A percentile compares a stretch with the other conserved stretches of the same genome.
These are phyloP conservation scores for Effrenium voratum DNA, from an alignment of 73 alveolate species.

Conservation along the genomic window DNA sequence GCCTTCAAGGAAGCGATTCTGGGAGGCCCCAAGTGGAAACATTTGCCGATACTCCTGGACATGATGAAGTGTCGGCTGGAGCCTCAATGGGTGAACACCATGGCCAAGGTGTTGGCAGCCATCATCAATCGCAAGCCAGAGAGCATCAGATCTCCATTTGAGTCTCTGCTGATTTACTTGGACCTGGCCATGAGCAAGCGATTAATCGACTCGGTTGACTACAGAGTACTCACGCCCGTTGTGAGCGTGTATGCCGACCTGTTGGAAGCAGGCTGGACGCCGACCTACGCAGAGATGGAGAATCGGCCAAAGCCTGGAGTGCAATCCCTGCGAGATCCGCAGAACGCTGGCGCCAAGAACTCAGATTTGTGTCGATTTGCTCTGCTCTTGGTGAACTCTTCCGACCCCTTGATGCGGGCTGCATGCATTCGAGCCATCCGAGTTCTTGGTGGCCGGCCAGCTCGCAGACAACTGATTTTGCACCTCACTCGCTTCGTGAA, in stretches of 20 bases:
- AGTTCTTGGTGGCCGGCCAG: slow-evolving; percentile 60
- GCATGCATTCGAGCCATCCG: slow-evolving; percentile 68
- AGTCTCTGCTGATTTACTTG: slow-evolving; percentile 48
- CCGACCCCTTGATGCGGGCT: slow-evolving; percentile 82
- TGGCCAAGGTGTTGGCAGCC: slow-evolving; percentile 67
- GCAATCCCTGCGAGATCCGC: slow-evolving; percentile 43
- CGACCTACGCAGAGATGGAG: slow-evolving; percentile 63
- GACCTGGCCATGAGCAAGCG: slow-evolving; percentile 64
- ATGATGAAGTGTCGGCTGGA: slow-evolving; percentile 50
- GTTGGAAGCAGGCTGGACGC: slow-evolving; percentile 82
- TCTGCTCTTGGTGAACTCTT: slow-evolving; percentile 54
- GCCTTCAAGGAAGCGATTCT: slow-evolving; percentile 57
- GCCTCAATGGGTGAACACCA: slow-evolving; percentile 64
- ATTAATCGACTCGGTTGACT: slow-evolving; percentile 36
- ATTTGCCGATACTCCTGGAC: slow-evolving; percentile 54
- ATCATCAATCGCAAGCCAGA: slow-evolving; percentile 81
- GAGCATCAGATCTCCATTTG: slow-evolving; percentile 66
- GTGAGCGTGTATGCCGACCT: slow-evolving; percentile 69
- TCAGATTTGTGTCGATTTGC: slow-evolving; percentile 62
- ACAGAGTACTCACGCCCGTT: slow-evolving; percentile 61
- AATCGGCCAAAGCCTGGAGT: slow-evolving; percentile 60
- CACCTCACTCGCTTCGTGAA: slow-evolving; percentile 73
- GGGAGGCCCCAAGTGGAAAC: slow-evolving; percentile 64
- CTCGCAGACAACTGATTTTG: slow-evolving; percentile 43
- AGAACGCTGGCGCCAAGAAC: slow-evolving; percentile 50